Conservation (phyloP, 352 stramenopile genomes). For the Pythium vanterpoolii region DNA sequence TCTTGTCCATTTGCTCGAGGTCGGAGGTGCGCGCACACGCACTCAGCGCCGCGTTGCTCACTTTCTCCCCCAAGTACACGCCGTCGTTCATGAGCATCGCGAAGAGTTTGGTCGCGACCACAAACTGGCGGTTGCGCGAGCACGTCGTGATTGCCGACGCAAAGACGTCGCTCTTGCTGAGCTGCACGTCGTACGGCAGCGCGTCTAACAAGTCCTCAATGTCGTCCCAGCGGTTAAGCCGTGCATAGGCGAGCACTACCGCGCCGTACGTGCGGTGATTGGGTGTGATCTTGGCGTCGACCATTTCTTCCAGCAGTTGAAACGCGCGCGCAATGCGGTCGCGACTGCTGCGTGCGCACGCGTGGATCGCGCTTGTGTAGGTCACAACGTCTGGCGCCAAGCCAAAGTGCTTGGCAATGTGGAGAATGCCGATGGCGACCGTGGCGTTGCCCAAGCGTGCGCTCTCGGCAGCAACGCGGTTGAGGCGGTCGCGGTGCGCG, state of each 20-base stretch:
- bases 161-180: conserved; percentile 63
- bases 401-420: conserved; percentile 69
- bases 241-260: conserved; percentile 61
- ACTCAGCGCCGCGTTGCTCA: conserved; percentile 67
- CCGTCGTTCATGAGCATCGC: conserved; percentile 60
- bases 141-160: conserved; percentile 75
- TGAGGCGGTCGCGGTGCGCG: conserved; percentile 46
- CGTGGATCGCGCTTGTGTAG: conserved; percentile 81
- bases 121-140: conserved; percentile 64
- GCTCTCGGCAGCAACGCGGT: conserved; percentile 65
- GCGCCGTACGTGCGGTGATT: conserved; percentile 79
- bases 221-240: conserved; percentile 63
- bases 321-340: conserved; percentile 50
- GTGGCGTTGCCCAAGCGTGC: conserved; percentile 59
- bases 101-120: conserved; percentile 58
- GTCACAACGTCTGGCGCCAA: conserved; percentile 63
- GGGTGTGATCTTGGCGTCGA: conserved; percentile 42
- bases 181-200: conserved; percentile 52
- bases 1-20: conserved; percentile 49
- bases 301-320: conserved; percentile 80
- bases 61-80: conserved; percentile 65
- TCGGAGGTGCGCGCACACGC: conserved; percentile 64
- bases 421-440: conserved; percentile 64
- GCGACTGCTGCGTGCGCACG: conserved; percentile 55
- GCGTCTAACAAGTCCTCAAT: conserved; percentile 59